phyloP scores from a whole-genome alignment of 345 rosid genomes.

The Carallia brachiata region DNA sequence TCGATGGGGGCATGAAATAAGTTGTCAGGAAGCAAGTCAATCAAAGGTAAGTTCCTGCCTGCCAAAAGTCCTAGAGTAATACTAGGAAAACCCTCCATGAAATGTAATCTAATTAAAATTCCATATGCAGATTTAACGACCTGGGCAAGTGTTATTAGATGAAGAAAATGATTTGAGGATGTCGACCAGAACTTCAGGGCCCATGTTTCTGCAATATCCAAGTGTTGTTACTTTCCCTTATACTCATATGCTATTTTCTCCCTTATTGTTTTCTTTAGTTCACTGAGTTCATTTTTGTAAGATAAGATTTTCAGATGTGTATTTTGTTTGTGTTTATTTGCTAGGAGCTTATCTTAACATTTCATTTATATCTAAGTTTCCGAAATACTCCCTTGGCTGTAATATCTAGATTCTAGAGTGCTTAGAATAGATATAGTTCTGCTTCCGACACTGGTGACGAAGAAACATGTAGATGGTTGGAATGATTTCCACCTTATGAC shows the following conservation, averaged over 20 bases:
- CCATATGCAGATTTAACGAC: no score
- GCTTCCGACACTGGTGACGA: conserved; percentile 41
- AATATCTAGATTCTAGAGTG: neutral
- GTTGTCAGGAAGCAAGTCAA: no score
- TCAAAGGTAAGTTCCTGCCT: no score
- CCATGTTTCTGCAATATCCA: conserved; percentile 28
- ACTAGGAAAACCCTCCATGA: no score
- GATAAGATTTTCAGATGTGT: neutral
- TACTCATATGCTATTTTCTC: conserved; percentile 53
- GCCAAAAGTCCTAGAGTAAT: no score
- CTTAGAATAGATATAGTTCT: neutral
- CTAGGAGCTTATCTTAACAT: neutral
- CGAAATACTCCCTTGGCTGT: neutral
- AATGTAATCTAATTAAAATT: no score
- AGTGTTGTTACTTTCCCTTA: conserved; percentile 53
- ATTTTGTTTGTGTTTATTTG: neutral
- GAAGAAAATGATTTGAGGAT: no score
- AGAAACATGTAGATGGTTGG: conserved; percentile 94
- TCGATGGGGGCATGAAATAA: no score
- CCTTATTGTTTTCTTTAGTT: neutral
- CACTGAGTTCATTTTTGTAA: neutral
- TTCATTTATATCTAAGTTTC: neutral
- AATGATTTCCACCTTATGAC: conserved; percentile 99
- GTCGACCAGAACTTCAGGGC: no score
- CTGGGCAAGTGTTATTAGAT: no score